Evolutionary conservation across 768 basidiomycete genomes (phyloP).

Genomic region (Russula ochroleuca): DNA sequence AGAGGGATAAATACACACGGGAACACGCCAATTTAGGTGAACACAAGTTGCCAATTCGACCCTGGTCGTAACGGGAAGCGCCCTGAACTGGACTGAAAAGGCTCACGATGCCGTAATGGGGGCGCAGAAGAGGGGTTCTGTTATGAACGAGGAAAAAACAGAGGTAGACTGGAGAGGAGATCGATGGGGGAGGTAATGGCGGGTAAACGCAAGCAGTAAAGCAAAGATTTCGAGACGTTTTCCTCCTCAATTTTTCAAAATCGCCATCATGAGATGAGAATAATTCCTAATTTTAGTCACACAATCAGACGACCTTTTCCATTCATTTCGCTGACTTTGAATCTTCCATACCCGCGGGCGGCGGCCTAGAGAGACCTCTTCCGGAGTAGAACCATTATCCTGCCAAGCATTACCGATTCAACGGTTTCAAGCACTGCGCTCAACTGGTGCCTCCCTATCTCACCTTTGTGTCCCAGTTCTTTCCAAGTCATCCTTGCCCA

Average conservation of each 20-base stretch:
- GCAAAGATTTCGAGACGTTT: not conserved
- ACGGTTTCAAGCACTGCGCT: too few species aligned
- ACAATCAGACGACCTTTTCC: slow-evolving; percentile 9
- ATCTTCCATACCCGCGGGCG: not conserved
- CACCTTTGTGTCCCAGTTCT: too few species aligned
- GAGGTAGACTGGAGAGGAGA: not conserved
- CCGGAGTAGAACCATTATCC: too few species aligned
- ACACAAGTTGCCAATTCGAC: not conserved
- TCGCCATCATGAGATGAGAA: not conserved
- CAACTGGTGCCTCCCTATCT: too few species aligned
- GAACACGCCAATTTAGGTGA: not conserved
- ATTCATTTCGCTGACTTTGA: slow-evolving; percentile 13
- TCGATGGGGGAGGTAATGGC: too few species aligned
- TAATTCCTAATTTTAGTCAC: not conserved
- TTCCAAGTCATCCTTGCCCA: not conserved
- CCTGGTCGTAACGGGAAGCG: slow-evolving; percentile 9
- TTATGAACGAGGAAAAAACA: not conserved
- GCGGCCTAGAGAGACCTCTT: not conserved
- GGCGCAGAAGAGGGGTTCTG: not conserved
- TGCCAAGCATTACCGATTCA: too few species aligned
- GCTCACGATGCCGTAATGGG: not conserved
- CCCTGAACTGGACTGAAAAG: not conserved
- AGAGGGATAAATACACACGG: slow-evolving; percentile 13
- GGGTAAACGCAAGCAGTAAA: not conserved
- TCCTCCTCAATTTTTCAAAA: not conserved